Percentiles rank a stretch among this genome's conserved stretches.
Conservation (phyloP, 2,329 filamentous ascomycete species). For the Blastomyces silverae region DNA sequence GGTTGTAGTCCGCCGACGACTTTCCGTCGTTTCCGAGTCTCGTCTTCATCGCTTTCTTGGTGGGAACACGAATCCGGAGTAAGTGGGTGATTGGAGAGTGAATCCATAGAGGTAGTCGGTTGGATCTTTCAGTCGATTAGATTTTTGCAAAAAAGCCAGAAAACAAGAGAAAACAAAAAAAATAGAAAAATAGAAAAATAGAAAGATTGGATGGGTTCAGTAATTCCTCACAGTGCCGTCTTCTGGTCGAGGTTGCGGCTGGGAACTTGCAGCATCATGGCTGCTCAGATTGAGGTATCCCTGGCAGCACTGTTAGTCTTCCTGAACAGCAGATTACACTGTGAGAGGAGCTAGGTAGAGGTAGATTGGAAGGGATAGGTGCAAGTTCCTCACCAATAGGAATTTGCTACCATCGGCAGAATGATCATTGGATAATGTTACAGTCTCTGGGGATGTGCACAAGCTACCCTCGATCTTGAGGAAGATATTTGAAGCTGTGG, state of each 20-base stretch:
- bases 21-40: constrained; percentile 26
- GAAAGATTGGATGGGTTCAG: background rate
- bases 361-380: background rate
- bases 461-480: constrained; percentile 9
- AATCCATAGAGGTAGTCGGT: background rate
- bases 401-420: background rate
- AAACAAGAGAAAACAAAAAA: too few species aligned
- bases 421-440: background rate
- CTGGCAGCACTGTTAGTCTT: background rate
- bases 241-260: background rate
- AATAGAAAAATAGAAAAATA: too few species aligned
- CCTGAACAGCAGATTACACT: background rate
- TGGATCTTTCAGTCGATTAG: constrained; percentile 1
- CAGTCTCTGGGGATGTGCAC: constrained; percentile 1
- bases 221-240: background rate
- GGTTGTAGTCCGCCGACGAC: constrained; percentile 31
- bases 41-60: constrained; percentile 14
- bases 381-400: constrained; percentile 9
- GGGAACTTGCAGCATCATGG: background rate
- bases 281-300: constrained; percentile 11
- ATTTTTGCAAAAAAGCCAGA: background rate
- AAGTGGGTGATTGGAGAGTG: background rate
- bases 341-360: background rate
- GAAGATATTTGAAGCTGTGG: constrained; percentile 1
- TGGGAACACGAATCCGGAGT: constrained; percentile 13